Base-by-base conservation (phyloP, 176 grass and related monocot genomes). In the Aegilops tauschii region DNA sequence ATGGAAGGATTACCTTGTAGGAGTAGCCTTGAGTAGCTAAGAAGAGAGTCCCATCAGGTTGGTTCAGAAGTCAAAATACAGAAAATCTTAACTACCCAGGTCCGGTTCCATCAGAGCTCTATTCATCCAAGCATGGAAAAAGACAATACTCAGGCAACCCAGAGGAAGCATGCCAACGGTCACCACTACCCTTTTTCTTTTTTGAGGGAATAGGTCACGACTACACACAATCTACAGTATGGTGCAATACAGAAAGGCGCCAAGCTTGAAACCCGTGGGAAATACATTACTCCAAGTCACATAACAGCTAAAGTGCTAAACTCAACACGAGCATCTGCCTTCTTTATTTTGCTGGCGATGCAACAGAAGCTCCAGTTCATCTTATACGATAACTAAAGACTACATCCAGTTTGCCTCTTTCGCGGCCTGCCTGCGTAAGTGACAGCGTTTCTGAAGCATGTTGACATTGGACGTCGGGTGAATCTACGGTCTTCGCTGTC, bases 401-500 rank as follows among this genome's bases (percentile, higher is more conserved):
- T 80, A 65, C 45, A 61, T 25, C 9, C 23, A 25, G 20, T 6
- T 54, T 54, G 58, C 25, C 8, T 75, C 64, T 82, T 68, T 84
- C 27, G 45, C 39, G 47, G 25, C 10, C 31, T 20, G n/a, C 20
- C 31, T 20, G n/a, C 20, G 31, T 42, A 34, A 42, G 50, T 17
- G 1, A 5, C 21, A 63, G 23, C 20, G 76, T 29, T 37, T 27
- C 32, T 49, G n/a, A 69, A 30, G 3, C 66, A 65, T 68, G n/a
- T 20, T 10, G 63, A 44, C 20, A 67, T 6, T 50, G 74, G 28
- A 18, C 35, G 73, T 56, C 21, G 34, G 56, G 62, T 80, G 66
- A 69, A 88, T 82, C n/a, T 65, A 66, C 30, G 37, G 39, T 80
- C 62, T 58, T 85, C 40, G 73, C 67, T 42, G 36, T 82, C 87